Evolutionary conservation across 768 basidiomycete genomes (phyloP).

Genomic region (Auriscalpium microsporum): DNA sequence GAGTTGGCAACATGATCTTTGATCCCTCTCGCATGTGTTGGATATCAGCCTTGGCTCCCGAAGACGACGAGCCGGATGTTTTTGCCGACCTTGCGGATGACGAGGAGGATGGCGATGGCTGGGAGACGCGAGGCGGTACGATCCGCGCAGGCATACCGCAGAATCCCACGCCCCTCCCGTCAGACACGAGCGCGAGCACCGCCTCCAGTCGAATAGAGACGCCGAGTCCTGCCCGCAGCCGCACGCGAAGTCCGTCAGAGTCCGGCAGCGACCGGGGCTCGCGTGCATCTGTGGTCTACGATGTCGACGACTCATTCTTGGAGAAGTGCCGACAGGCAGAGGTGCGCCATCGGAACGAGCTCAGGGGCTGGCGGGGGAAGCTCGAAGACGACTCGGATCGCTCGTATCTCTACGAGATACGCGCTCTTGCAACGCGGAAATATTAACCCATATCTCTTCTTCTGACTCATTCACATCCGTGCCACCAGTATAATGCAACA

Average conservation of each 20-base stretch:
- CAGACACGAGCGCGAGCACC: slow-evolving; percentile 22
- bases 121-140: slow-evolving; percentile 71
- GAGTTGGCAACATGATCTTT: slow-evolving; percentile 98
- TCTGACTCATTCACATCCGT: slow-evolving; percentile 1
- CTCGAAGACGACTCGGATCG: slow-evolving; percentile 38
- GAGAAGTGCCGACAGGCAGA: slow-evolving; percentile 69
- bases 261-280: slow-evolving; percentile 75
- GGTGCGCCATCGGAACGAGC: slow-evolving; percentile 73
- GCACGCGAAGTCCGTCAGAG: slow-evolving; percentile 62
- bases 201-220: slow-evolving; percentile 30
- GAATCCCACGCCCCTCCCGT: slow-evolving; percentile 15
- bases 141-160: slow-evolving; percentile 53
- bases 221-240: slow-evolving; percentile 53
- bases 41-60: slow-evolving; percentile 78
- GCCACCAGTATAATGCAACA: slow-evolving; percentile 4
- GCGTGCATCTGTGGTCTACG: slow-evolving; percentile 68
- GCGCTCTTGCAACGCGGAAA: slow-evolving; percentile 77
- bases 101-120: slow-evolving; percentile 67
- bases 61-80: slow-evolving; percentile 93
- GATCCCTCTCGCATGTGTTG: slow-evolving; percentile 93
- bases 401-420: slow-evolving; percentile 69
- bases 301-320: slow-evolving; percentile 69
- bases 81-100: slow-evolving; percentile 91
- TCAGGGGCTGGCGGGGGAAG: slow-evolving; percentile 63
- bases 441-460: slow-evolving; percentile 29